Evolutionary conservation across 768 basidiomycete species (phyloP), one percentile per base, ranked within the genome.

Genomic region (Holtermanniella nyarrowii): DNA sequence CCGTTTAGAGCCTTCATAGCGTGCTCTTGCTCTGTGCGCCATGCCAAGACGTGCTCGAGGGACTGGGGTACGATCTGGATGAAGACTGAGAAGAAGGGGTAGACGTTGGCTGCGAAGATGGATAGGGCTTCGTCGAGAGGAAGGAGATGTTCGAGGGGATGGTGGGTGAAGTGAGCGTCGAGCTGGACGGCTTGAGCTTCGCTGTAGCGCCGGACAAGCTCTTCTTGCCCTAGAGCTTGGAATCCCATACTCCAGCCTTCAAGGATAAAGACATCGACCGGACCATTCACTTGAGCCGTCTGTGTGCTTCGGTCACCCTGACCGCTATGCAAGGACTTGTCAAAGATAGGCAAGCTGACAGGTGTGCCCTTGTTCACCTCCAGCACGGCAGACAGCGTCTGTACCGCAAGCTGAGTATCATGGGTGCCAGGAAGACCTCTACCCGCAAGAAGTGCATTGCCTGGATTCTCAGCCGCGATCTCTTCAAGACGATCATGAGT

Each of bases 211-310:
- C 64, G 65, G 42, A 79, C 75, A 26, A 88, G 67, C 54, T 80
- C 78, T 10, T 74, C 70, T 16, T 58, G 43, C 0, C 74, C 60
- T 4, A 87, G 75, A 1, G 88, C 82, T 46, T 77, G 76, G 66
- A 95, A 96, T 0, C 93, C 91, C 21, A 86, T 80, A 71, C 84
- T 89, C 95, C 95, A 99, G 10, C 95, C 95, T 74, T 99, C 95
- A 45, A 99, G 74, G 45, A 99, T 77, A 46, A 97, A 83, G 13
- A 97, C 74, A 64, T 99, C 88, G 4, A 84, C 55, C 0, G 77
- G 77, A 64, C 75, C 65, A 56, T 74, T 26, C 4, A 88, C 74
- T 1, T 74, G 58, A 1, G 71, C 65, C 14, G 79, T 78, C 31
- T 73, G 62, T 57, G 74, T 72, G 31, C 75, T 72, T 0, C 93